A percentile compares a stretch with the other conserved stretches of the same genome.
phyloP scores from a whole-genome alignment of 768 basidiomycete species.

The Amanita rimosa region DNA sequence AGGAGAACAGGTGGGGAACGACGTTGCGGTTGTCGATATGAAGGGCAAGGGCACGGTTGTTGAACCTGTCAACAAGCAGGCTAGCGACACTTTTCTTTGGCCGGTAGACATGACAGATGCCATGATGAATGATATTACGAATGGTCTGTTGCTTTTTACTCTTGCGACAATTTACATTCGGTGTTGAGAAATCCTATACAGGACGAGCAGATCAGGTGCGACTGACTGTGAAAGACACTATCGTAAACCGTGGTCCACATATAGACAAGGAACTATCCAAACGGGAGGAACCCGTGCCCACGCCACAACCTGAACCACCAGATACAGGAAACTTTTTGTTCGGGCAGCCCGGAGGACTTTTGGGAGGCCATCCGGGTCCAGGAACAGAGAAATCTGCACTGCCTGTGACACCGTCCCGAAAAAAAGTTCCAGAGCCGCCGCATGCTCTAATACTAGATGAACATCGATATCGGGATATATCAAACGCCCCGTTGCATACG shows the following conservation, averaged over 20 bases:
- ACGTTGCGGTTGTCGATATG: slow-evolving; percentile 5
- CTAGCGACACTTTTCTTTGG: not conserved
- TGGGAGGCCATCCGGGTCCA: slow-evolving; percentile 10
- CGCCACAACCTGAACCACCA: slow-evolving; percentile 8
- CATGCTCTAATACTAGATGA: not conserved
- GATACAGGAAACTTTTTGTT: slow-evolving; percentile 14
- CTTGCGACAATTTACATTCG: not conserved
- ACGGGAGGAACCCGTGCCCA: not conserved
- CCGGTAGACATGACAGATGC: slow-evolving; percentile 6
- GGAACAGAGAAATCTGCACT: not conserved
- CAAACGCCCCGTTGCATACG: slow-evolving; percentile 5
- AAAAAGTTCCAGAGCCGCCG: not conserved
- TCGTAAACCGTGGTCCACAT: not conserved
- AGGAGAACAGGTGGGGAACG: not conserved
- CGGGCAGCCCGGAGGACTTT: slow-evolving; percentile 21
- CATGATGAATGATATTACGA: slow-evolving; percentile 34
- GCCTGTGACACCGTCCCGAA: not conserved
- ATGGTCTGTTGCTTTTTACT: slow-evolving; percentile 20
- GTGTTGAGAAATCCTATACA: not conserved
- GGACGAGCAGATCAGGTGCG: not conserved
- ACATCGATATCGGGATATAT: not conserved
- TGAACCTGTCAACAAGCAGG: slow-evolving; percentile 7
- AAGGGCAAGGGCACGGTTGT: slow-evolving; percentile 21
- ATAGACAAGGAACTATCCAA: slow-evolving; percentile 4
- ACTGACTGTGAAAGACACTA: not conserved